Conservation (phyloP, 352 stramenopile genomes). For the Globisporangium polare region DNA sequence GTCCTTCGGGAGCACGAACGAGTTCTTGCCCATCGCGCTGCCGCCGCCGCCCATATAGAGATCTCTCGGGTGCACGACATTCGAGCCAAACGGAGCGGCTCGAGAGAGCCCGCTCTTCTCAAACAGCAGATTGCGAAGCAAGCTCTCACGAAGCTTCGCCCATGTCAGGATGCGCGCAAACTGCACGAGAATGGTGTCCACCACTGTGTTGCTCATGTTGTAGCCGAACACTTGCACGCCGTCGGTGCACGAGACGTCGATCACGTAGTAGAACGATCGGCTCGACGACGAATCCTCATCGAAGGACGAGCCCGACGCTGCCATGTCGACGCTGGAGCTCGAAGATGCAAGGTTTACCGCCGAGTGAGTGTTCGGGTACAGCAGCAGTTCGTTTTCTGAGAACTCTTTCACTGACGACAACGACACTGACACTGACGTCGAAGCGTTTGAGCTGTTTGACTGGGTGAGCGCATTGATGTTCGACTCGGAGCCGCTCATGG, state of each 20-base stretch:
- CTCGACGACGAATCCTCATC: constrained; percentile 18
- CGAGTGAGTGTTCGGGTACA: constrained; percentile 25
- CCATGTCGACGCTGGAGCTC: constrained; percentile 3
- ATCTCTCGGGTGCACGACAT: constrained; percentile 60
- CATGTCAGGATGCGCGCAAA: constrained; percentile 64
- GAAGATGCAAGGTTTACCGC: background rate
- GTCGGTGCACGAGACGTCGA: constrained; percentile 57
- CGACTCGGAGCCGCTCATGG: constrained; percentile 35
- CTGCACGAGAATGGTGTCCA: constrained; percentile 53
- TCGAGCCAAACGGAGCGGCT: constrained; percentile 36
- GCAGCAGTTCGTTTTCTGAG: constrained; percentile 53
- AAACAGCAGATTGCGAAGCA: constrained; percentile 57
- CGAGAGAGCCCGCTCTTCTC: constrained; percentile 52
- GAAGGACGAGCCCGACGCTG: background rate
- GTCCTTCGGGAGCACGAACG: constrained; percentile 38
- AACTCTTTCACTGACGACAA: constrained; percentile 24
- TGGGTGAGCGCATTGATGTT: constrained; percentile 17
- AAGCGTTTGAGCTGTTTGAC: constrained; percentile 16
- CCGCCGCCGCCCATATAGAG: constrained; percentile 34
- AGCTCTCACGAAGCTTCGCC: constrained; percentile 58
- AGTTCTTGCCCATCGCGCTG: constrained; percentile 28
- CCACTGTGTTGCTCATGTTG: constrained; percentile 65
- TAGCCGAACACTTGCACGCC: constrained; percentile 68
- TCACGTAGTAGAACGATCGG: constrained; percentile 73
- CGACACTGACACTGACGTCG: constrained; percentile 1